phyloP scores from a whole-genome alignment of 2,329 filamentous ascomycete species.

The Seiridium unicorne region DNA sequence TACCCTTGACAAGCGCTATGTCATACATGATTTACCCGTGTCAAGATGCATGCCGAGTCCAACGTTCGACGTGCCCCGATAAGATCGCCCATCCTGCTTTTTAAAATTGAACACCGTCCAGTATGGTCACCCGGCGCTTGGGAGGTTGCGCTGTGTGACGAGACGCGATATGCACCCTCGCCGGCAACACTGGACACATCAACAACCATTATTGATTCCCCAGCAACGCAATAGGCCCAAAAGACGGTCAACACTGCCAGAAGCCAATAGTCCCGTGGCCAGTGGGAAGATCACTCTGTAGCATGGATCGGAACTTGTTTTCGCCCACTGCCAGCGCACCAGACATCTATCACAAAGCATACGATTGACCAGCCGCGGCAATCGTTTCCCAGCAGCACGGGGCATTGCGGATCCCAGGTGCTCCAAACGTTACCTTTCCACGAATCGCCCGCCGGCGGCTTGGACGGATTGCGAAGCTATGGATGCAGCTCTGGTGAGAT shows the following conservation, averaged over 20 bases:
- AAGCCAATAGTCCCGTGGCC: not conserved
- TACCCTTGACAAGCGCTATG: not conserved
- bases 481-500: too few relatives aligned
- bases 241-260: slow-evolving; percentile 1
- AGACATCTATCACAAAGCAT: not conserved
- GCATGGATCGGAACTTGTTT: slow-evolving; percentile 7
- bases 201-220: not conserved
- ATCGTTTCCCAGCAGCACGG: not conserved
- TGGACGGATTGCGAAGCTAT: too few relatives aligned
- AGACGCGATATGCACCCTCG: not conserved
- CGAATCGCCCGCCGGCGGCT: too few relatives aligned
- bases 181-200: not conserved
- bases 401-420: not conserved
- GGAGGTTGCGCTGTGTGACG: not conserved
- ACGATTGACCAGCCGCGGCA: not conserved
- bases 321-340: slow-evolving; percentile 6
- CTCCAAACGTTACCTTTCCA: not conserved
- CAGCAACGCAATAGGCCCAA: not conserved
- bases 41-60: not conserved
- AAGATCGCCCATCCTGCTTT: not conserved
- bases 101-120: not conserved
- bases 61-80: not conserved
- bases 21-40: not conserved
- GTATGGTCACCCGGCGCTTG: not conserved
- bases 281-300: not conserved